Evolutionary conservation across 2,329 filamentous ascomycete species (phyloP), one percentile per base, ranked within the genome.

Genomic region (Shiraia bambusicola): DNA sequence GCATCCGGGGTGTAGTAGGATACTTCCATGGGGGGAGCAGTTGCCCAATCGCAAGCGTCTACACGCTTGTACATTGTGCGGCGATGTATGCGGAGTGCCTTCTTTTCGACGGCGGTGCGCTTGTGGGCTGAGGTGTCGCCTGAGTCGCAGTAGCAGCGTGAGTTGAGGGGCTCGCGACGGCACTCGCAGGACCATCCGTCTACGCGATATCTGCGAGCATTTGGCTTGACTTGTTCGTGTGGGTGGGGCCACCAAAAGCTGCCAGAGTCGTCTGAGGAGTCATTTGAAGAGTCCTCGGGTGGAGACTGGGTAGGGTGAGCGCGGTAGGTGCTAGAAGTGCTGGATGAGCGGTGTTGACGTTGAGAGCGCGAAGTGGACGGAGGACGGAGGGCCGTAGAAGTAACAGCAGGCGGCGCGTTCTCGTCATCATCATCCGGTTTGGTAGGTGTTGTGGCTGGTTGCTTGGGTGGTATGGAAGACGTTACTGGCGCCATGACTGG

Each of bases 1-100:
- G 61, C 60, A 17, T 70, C 70, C 12, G 65, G 61, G 6, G 61
- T 66, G 47, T 68, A 65, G 49, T 73, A 69, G 10, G 64, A 59
- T 34, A 71, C 60, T 13, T 71, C 62, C 69, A 75, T 73, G 14
- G 61, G 50, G 2, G 72, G 72, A 2, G 72, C 71, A 8, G 57
- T 42, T 16, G 51, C 42, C 56, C 67, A 75, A 10, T 68, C 54
- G 11, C 70, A 59, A 8, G 54, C 53, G 39, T 63, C 56, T 4
- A 58, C 46, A 15, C 61, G 61, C 39, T 66, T 65, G 40, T 52
- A 49, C 12, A 56, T 43, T 2, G 52, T 61, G 45, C 63, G 63
- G 33, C 60, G 54, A 42, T 65, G 60, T 33, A 65, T 47, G 16
- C 57, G 54, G 7, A 66, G 57, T 26, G 58, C 63, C 42, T 66